Evolutionary conservation across 1,139 yeast species (phyloP), one percentile per base, ranked within the genome.

Genomic region (Diutina sp.): DNA sequence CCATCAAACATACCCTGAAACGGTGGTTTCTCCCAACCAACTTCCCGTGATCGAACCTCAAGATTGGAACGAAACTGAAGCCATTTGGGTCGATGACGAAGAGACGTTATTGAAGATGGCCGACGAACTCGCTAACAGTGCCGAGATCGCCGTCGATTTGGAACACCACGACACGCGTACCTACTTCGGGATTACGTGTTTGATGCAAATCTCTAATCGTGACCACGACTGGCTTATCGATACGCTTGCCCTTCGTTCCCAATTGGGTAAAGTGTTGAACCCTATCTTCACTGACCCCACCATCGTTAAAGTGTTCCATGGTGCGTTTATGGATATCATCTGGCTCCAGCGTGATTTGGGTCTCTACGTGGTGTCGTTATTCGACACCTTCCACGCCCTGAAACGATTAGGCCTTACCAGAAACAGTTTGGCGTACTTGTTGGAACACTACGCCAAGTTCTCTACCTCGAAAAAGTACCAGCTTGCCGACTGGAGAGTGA

Each of bases 301-400:
- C 5, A 84, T 91, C 45, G 74, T 90, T 46, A 95, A 95, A 66
- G 95, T 95, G 0, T 82, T 95, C 62, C 99, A 95, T 67, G 99
- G 99, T 61, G 97, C 99, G 0, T 85, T 84, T 61, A 90, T 90
- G 96, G 99, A 95, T 73, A 87, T 93, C 9, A 85, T 90, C 55
- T 95, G 99, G 99, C 75, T 95, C 51, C 99, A 95, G 71, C 78
- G 99, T 62, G 99, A 95, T 66, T 77, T 95, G 61, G 99, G 99
- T 0, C 72, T 95, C 14, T 95, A 95, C 64, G 73, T 95, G 28
- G 99, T 93, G 7, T 82, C 95, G 47, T 71, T 95, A 32, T 93
- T 95, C 68, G 99, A 95, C 67, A 95, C 99, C 0, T 91, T 80
- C 67, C 93, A 87, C 70, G 99, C 99, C 0, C 82, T 97, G 0